These are phyloP conservation scores for Hymenoscyphus fraxineus DNA, from an alignment of 2,329 filamentous ascomycete genomes.

Conservation along the genomic window DNA sequence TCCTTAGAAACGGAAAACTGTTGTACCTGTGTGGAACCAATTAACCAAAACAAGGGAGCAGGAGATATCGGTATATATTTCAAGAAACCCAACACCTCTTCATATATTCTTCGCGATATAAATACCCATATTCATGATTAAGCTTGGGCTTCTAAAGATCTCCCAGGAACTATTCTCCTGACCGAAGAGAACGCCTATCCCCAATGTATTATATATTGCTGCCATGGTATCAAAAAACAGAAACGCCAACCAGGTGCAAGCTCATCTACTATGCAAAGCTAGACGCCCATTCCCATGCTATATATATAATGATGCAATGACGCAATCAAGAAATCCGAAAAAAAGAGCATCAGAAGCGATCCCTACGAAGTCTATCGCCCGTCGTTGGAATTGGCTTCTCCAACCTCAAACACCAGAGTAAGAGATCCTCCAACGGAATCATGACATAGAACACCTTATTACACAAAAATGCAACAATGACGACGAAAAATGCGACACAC, in stretches of 20 bases:
- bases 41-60: too few species aligned
- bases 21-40: too few species aligned
- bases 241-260: neutral
- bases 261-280: neutral
- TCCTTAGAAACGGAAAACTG: too few species aligned
- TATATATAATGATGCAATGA: neutral
- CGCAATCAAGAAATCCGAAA: neutral
- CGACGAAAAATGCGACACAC: slow-evolving; percentile 44
- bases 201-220: slow-evolving; percentile 3
- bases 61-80: too few species aligned
- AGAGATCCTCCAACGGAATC: slow-evolving; percentile 46
- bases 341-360: slow-evolving; percentile 1
- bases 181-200: slow-evolving; percentile 7
- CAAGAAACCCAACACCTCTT: too few species aligned
- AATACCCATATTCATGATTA: neutral
- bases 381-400: slow-evolving; percentile 50
- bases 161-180: neutral
- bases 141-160: too few species aligned
- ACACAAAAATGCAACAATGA: slow-evolving; percentile 42
- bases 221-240: slow-evolving; percentile 18
- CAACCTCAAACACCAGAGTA: slow-evolving; percentile 44
- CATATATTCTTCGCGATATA: neutral
- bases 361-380: slow-evolving; percentile 35
- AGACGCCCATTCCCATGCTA: slow-evolving; percentile 1
- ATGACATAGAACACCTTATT: slow-evolving; percentile 49